Percentiles rank a stretch among this genome's conserved stretches.
Conservation (phyloP, 495 filamentous ascomycete genomes). For the Glarea lozoyensis region DNA sequence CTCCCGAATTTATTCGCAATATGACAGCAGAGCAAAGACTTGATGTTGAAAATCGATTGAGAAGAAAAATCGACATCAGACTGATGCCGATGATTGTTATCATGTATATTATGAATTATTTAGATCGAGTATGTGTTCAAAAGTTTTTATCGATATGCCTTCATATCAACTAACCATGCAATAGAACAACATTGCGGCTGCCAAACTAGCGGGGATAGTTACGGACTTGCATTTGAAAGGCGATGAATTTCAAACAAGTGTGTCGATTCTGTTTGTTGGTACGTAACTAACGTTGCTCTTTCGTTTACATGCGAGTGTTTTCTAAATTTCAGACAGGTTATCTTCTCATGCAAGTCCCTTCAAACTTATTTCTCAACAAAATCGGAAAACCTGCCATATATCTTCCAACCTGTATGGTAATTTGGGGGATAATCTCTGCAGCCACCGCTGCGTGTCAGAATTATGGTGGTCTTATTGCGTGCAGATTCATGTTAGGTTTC, state of each 20-base stretch:
- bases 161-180: neutral
- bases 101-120: slow-evolving; percentile 78
- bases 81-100: slow-evolving; percentile 55
- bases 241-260: slow-evolving; percentile 38
- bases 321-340: slow-evolving; percentile 6
- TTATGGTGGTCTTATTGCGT: slow-evolving; percentile 52
- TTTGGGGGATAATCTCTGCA: slow-evolving; percentile 67
- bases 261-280: neutral
- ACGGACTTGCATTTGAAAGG: slow-evolving; percentile 34
- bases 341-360: slow-evolving; percentile 35
- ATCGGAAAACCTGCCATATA: slow-evolving; percentile 53
- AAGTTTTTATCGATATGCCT: neutral
- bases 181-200: slow-evolving; percentile 42
- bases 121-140: slow-evolving; percentile 54
- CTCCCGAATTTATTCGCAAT: slow-evolving; percentile 41
- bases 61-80: slow-evolving; percentile 55
- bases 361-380: slow-evolving; percentile 51
- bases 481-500: slow-evolving; percentile 66
- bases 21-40: slow-evolving; percentile 40
- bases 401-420: slow-evolving; percentile 53
- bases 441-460: slow-evolving; percentile 48
- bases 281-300: neutral
- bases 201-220: slow-evolving; percentile 38
- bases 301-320: neutral
- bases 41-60: slow-evolving; percentile 38